A percentile compares a stretch with the other conserved stretches of the same genome.
These are phyloP conservation scores for Trametes cingulata DNA, from an alignment of 768 basidiomycete species.

Conservation along the genomic window DNA sequence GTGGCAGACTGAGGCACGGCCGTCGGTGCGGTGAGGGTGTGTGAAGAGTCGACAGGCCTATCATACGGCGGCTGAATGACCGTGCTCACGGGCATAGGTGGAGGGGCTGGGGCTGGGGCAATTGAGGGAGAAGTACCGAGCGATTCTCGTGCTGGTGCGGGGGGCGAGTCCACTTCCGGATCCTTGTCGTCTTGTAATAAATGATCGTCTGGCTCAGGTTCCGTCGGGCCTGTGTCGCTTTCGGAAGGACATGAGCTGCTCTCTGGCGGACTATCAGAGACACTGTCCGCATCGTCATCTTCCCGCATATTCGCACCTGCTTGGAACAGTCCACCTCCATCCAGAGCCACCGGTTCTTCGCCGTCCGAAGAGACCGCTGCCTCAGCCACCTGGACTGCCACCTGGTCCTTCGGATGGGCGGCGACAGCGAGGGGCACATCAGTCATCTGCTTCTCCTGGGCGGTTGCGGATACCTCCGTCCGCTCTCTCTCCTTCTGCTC, in stretches of 20 bases:
- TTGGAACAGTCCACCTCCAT: background rate
- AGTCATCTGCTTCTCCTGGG: background rate
- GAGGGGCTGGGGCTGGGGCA: background rate
- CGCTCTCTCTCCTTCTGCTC: conserved; percentile 11
- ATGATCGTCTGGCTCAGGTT: conserved; percentile 1
- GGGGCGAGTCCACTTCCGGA: background rate
- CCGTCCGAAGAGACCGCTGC: background rate
- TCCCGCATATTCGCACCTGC: conserved; percentile 1
- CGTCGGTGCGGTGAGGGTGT: background rate
- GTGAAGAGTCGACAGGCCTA: background rate
- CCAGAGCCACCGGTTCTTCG: background rate
- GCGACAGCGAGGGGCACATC: background rate
- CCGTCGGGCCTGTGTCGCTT: conserved; percentile 7
- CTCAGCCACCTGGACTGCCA: conserved; percentile 4
- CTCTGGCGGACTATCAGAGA: conserved; percentile 8
- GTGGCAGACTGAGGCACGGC: background rate
- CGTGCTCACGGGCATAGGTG: background rate
- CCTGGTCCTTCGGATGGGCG: background rate
- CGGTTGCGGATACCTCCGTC: background rate
- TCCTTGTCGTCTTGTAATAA: background rate
- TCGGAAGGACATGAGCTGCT: conserved; percentile 10
- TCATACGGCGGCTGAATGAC: background rate
- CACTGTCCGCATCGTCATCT: conserved; percentile 3
- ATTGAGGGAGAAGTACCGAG: background rate
- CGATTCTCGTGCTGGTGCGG: background rate